These are phyloP conservation scores for Saturnispora besseyi DNA, from an alignment of 805 yeast species.

Conservation along the genomic window DNA sequence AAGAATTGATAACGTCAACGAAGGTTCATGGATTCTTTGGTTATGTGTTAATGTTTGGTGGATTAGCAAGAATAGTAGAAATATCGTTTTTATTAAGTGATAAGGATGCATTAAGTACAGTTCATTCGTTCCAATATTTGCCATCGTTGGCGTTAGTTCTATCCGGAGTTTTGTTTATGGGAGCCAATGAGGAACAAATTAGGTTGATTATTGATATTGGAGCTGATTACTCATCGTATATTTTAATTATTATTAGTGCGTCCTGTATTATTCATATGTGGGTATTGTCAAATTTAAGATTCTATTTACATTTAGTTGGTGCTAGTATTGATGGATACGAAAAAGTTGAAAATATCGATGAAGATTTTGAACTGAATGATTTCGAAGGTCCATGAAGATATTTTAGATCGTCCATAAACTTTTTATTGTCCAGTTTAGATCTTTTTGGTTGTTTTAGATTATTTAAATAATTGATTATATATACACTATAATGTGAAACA, in stretches of 20 bases:
- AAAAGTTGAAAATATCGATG: slow-evolving; percentile 6
- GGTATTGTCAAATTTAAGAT: slow-evolving; percentile 48
- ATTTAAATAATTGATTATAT: too few species aligned
- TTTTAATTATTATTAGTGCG: slow-evolving; percentile 59
- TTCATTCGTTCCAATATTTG: slow-evolving; percentile 72
- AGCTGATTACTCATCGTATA: slow-evolving; percentile 80
- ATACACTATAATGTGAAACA: too few species aligned
- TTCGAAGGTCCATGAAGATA: background rate
- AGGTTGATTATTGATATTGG: slow-evolving; percentile 59
- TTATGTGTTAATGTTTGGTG: slow-evolving; percentile 67
- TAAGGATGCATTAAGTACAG: slow-evolving; percentile 31
- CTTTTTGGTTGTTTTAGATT: too few species aligned
- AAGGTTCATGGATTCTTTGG: slow-evolving; percentile 88
- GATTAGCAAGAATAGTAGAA: slow-evolving; percentile 66
- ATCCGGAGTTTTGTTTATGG: slow-evolving; percentile 79
- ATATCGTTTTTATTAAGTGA: slow-evolving; percentile 71
- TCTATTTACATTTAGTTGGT: slow-evolving; percentile 43
- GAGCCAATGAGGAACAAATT: slow-evolving; percentile 87
- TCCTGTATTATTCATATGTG: slow-evolving; percentile 66
- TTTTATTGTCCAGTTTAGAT: too few species aligned
- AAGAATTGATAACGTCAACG: slow-evolving; percentile 66
- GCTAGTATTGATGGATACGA: slow-evolving; percentile 13
- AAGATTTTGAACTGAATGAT: slow-evolving; percentile 4
- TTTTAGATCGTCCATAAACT: too few species aligned
- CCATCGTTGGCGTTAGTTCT: slow-evolving; percentile 74